These are phyloP conservation scores for Waitea zeae DNA, from an alignment of 1,284 basidiomycete genomes.

Conservation along the genomic window DNA sequence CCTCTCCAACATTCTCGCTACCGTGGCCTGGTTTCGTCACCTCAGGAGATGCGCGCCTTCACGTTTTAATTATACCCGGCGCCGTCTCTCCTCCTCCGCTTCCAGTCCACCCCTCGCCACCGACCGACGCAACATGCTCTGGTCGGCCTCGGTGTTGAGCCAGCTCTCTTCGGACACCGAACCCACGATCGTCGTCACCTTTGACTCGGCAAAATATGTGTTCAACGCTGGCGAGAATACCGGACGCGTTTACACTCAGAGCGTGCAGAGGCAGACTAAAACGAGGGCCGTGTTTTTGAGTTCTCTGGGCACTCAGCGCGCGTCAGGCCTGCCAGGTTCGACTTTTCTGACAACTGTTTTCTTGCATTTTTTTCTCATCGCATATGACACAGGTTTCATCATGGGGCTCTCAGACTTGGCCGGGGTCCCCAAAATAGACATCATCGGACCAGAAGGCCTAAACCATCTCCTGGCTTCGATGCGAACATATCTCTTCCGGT, in stretches of 20 bases:
- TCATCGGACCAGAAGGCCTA: conserved; percentile 62
- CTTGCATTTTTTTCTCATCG: not conserved
- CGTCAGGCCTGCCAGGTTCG: conserved; percentile 57
- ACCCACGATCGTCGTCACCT: conserved; percentile 54
- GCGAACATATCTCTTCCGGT: conserved; percentile 49
- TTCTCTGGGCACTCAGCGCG: conserved; percentile 38
- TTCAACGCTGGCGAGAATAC: conserved; percentile 81
- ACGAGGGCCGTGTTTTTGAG: conserved; percentile 62
- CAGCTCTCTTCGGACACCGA: conserved; percentile 59
- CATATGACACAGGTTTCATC: conserved; percentile 38
- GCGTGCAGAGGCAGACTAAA: conserved; percentile 41
- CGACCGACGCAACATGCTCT: conserved; percentile 30
- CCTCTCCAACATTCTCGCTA: no score
- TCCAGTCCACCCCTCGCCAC: no score
- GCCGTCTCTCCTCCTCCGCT: no score
- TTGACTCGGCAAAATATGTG: conserved; percentile 67
- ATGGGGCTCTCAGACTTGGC: conserved; percentile 83
- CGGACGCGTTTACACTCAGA: conserved; percentile 56
- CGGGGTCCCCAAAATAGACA: conserved; percentile 41
- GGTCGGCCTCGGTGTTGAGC: conserved; percentile 41
- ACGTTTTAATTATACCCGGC: no score
- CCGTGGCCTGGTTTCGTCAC: no score
- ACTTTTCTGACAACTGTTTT: conserved; percentile 2
- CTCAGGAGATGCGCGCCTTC: no score
- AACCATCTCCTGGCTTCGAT: conserved; percentile 57